Evolutionary conservation across 2,329 filamentous ascomycete genomes (phyloP).

Genomic region (Penicillium expansum): DNA sequence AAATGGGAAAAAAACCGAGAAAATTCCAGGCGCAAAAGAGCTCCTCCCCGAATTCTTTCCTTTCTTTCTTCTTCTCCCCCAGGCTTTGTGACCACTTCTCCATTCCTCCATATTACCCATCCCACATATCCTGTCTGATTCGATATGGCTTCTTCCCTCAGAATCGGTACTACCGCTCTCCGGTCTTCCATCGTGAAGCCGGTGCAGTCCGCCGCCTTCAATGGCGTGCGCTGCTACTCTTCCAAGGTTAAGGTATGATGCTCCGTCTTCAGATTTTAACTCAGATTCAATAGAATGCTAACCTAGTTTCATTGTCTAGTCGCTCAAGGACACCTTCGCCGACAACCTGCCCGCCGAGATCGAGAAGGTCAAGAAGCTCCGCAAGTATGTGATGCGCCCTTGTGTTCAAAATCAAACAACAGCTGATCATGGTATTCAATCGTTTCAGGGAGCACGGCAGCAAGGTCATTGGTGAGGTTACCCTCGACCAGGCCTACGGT

Average conservation of each 20-base stretch:
- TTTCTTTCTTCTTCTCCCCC: slow-evolving; percentile 37
- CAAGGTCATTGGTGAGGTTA: slow-evolving; percentile 96
- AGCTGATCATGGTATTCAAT: slow-evolving; percentile 20
- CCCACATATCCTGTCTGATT: slow-evolving; percentile 30
- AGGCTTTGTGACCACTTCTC: slow-evolving; percentile 32
- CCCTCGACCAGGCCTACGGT: slow-evolving; percentile 98
- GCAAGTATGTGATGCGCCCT: slow-evolving; percentile 66
- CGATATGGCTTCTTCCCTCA: slow-evolving; percentile 80
- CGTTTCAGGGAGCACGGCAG: slow-evolving; percentile 77
- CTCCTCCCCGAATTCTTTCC: slow-evolving; percentile 30
- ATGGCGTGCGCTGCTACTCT: slow-evolving; percentile 85
- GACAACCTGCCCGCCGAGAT: slow-evolving; percentile 93
- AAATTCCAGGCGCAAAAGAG: slow-evolving; percentile 29
- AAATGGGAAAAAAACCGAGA: slow-evolving; percentile 35
- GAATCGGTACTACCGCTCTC: slow-evolving; percentile 77
- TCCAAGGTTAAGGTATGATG: slow-evolving; percentile 78
- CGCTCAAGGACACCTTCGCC: slow-evolving; percentile 97
- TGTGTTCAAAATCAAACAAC: neutral
- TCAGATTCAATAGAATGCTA: slow-evolving; percentile 18
- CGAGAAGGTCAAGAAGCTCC: slow-evolving; percentile 98
- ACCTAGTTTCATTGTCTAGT: slow-evolving; percentile 54
- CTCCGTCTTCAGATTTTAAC: neutral
- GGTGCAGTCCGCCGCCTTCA: slow-evolving; percentile 70
- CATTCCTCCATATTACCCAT: slow-evolving; percentile 24
- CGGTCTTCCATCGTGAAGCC: slow-evolving; percentile 71